A percentile compares a stretch with the other conserved stretches of the same genome.
These are phyloP conservation scores for Wickerhamiella hasegawae DNA, from an alignment of 805 yeast species.

Conservation along the genomic window DNA sequence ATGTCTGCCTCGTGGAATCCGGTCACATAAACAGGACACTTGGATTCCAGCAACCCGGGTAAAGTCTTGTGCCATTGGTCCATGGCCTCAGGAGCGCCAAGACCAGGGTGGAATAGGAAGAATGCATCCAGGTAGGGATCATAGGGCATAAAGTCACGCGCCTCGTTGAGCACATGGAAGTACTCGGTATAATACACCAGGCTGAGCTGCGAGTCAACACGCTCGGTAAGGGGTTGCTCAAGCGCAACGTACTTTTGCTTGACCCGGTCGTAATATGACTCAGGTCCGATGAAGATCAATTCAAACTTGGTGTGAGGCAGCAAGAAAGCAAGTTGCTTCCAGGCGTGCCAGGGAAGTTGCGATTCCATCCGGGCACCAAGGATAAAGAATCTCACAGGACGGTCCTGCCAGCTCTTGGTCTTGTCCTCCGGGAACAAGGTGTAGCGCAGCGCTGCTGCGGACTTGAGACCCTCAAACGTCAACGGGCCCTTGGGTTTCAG, in stretches of 20 bases:
- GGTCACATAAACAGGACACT: conserved; percentile 82
- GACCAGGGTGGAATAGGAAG: conserved; percentile 91
- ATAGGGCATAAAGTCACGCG: conserved; percentile 91
- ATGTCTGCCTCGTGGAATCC: conserved; percentile 73
- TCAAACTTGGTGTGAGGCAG: conserved; percentile 76
- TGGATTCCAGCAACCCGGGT: conserved; percentile 78
- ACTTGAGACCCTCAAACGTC: conserved; percentile 82
- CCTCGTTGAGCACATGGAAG: conserved; percentile 80
- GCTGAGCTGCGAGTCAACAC: conserved; percentile 58
- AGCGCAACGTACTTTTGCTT: conserved; percentile 43
- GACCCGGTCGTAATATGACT: conserved; percentile 61
- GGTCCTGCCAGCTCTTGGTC: conserved; percentile 48
- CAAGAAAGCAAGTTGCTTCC: conserved; percentile 81
- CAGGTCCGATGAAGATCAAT: conserved; percentile 89
- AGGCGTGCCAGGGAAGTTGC: conserved; percentile 81
- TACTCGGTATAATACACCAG: conserved; percentile 77
- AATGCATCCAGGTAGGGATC: conserved; percentile 92
- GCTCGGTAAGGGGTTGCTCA: conserved; percentile 36
- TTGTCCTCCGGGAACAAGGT: conserved; percentile 65
- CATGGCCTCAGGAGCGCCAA: conserved; percentile 63
- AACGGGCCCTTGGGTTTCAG: conserved; percentile 74
- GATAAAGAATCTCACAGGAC: conserved; percentile 80
- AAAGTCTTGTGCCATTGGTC: conserved; percentile 74
- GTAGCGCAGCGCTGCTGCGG: conserved; percentile 82
- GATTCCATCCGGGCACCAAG: conserved; percentile 89